These are phyloP conservation scores for Pseudogymnoascus sp. DNA, from an alignment of 2,329 filamentous ascomycete genomes.

Conservation along the genomic window DNA sequence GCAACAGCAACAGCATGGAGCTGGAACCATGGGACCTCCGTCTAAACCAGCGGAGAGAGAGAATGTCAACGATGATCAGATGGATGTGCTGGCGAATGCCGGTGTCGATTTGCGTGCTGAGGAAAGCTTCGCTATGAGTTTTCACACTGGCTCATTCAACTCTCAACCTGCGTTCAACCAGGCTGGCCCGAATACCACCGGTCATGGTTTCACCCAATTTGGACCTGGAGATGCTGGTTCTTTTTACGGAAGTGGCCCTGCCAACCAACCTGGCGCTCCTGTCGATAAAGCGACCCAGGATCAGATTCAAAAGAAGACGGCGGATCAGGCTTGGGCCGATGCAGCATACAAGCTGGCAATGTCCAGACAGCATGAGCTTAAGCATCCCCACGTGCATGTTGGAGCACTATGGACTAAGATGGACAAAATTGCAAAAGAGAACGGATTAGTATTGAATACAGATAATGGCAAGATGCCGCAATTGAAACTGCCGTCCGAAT, in stretches of 20 bases:
- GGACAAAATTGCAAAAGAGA: constrained; percentile 50
- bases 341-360: constrained; percentile 50
- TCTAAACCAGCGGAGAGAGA: constrained; percentile 56
- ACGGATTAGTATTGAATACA: constrained; percentile 48
- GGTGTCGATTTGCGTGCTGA: constrained; percentile 84
- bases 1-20: constrained; percentile 22
- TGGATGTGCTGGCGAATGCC: constrained; percentile 75
- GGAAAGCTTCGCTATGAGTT: constrained; percentile 69
- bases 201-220: constrained; percentile 46
- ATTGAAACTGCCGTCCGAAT: constrained; percentile 25
- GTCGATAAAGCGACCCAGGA: constrained; percentile 46
- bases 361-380: constrained; percentile 50
- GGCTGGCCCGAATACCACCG: constrained; percentile 33
- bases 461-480: constrained; percentile 48
- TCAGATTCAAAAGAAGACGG: constrained; percentile 57
- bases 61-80: constrained; percentile 64
- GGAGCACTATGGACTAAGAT: constrained; percentile 35
- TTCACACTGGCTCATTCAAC: constrained; percentile 49
- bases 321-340: constrained; percentile 57
- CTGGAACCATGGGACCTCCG: constrained; percentile 48
- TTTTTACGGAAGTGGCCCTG: constrained; percentile 58
- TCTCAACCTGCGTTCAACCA: constrained; percentile 34
- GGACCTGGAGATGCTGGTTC: constrained; percentile 47
- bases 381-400: constrained; percentile 42
- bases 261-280: constrained; percentile 52